Conservation (phyloP, 805 yeast species). For the Cyberlindnera maritima region DNA sequence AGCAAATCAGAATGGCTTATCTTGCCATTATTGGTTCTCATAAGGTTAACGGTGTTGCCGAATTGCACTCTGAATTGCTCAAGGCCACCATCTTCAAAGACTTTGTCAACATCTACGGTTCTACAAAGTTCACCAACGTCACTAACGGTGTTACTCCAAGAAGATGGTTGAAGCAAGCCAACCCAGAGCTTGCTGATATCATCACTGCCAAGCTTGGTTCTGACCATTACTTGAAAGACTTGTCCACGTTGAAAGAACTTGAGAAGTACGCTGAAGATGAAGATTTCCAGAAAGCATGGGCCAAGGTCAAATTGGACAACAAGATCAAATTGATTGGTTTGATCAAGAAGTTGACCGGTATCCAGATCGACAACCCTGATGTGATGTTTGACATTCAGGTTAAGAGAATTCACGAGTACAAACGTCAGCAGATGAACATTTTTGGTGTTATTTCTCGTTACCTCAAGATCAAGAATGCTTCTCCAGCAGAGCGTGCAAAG, state of each 20-base stretch:
- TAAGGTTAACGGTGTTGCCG: constrained; percentile 94
- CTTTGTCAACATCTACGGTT: constrained; percentile 79
- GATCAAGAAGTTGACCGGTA: constrained; percentile 58
- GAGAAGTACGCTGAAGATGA: constrained; percentile 66
- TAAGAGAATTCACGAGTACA: constrained; percentile 92
- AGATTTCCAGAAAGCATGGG: constrained; percentile 70
- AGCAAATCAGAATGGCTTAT: constrained; percentile 88
- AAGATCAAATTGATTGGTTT: constrained; percentile 65
- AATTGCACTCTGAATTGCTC: constrained; percentile 87
- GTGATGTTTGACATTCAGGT: constrained; percentile 90
- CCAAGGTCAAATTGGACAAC: constrained; percentile 63
- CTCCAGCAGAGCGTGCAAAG: constrained; percentile 56
- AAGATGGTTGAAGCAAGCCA: constrained; percentile 94
- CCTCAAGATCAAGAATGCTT: constrained; percentile 65
- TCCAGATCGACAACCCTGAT: constrained; percentile 58
- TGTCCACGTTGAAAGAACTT: constrained; percentile 63
- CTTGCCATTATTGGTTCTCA: constrained; percentile 91
- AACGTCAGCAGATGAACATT: constrained; percentile 90
- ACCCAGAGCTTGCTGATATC: constrained; percentile 73
- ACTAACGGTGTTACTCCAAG: constrained; percentile 96
- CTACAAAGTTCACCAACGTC: constrained; percentile 82
- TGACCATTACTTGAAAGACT: constrained; percentile 65
- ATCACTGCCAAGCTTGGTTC: constrained; percentile 71
- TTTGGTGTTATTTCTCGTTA: constrained; percentile 87
- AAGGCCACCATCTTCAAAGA: constrained; percentile 87